Conservation (phyloP, 2,329 filamentous ascomycete species). For the Moelleriella libera region DNA sequence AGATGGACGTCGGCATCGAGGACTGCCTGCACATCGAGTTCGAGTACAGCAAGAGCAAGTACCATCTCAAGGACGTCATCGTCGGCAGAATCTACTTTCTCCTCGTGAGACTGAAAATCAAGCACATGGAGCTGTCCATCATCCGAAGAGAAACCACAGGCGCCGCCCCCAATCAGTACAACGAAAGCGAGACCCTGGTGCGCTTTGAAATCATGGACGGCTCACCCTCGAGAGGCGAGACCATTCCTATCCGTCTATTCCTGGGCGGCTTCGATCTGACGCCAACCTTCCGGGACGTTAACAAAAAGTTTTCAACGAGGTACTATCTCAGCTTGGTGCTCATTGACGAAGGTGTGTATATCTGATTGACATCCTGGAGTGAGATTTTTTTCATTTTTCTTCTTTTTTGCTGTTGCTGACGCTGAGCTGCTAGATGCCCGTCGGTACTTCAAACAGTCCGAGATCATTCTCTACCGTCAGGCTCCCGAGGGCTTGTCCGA, state of each 20-base stretch:
- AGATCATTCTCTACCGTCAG: constrained; percentile 93
- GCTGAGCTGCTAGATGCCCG: constrained; percentile 60
- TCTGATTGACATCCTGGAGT: not conserved
- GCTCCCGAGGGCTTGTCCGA: constrained; percentile 36
- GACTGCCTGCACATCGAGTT: constrained; percentile 99
- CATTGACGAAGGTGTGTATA: constrained; percentile 80
- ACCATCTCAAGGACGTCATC: constrained; percentile 97
- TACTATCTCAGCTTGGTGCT: constrained; percentile 95
- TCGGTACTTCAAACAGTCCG: constrained; percentile 97
- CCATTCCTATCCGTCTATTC: constrained; percentile 93
- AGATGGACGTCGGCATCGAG: constrained; percentile 99
- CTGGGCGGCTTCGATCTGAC: constrained; percentile 95
- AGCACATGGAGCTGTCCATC: constrained; percentile 98
- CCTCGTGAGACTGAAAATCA: constrained; percentile 93
- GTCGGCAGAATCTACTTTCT: constrained; percentile 98
- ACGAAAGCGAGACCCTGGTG: constrained; percentile 95
- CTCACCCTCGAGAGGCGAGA: constrained; percentile 87
- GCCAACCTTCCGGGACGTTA: constrained; percentile 96
- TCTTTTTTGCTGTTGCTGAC: no score
- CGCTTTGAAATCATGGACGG: constrained; percentile 99
- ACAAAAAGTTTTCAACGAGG: constrained; percentile 98
- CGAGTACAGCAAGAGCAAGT: constrained; percentile 98
- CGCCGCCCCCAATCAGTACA: constrained; percentile 95
- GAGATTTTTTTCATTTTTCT: no score
- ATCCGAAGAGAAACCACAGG: constrained; percentile 95